Conservation (phyloP, 257 asterid species). For the Schizonepeta tenuifolia region DNA sequence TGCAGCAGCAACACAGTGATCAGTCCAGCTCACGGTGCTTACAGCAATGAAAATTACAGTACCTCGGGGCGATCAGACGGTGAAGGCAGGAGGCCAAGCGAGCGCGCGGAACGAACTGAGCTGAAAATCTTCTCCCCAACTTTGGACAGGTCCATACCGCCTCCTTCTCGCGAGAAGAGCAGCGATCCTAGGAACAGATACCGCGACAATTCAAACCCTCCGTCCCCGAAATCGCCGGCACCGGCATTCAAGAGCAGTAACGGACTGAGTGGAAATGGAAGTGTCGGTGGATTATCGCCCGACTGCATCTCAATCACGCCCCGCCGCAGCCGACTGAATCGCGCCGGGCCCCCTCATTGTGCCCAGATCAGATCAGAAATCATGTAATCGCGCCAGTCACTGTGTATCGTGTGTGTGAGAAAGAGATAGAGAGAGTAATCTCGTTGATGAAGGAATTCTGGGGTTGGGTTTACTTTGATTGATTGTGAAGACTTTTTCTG, state of each 20-base stretch:
- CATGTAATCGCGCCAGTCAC: conserved; percentile 29
- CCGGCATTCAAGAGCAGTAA: conserved; percentile 75
- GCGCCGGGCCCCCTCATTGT: conserved; percentile 45
- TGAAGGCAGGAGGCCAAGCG: conserved; percentile 85
- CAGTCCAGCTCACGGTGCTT: conserved; percentile 18
- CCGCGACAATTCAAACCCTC: conserved; percentile 90
- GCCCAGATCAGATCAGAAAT: conserved; percentile 56
- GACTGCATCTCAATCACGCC: conserved; percentile 89
- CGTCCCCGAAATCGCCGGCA: conserved; percentile 63
- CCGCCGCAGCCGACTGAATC: conserved; percentile 40
- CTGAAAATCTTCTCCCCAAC: conserved; percentile 98
- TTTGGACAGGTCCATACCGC: conserved; percentile 93
- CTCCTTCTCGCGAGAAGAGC: conserved; percentile 83
- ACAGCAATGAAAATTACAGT: background rate
- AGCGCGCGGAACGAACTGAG: conserved; percentile 98
- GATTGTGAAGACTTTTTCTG: conserved; percentile 36
- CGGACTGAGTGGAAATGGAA: conserved; percentile 81
- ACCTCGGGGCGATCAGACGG: conserved; percentile 91
- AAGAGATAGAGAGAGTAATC: conserved; percentile 11
- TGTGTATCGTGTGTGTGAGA: conserved; percentile 27
- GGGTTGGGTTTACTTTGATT: conserved; percentile 43
- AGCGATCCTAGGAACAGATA: conserved; percentile 87
- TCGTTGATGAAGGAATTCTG: conserved; percentile 32
- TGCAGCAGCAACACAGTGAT: conserved; percentile 10
- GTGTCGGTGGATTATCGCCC: conserved; percentile 52